These are phyloP conservation scores for Collybia sp. DNA, from an alignment of 768 basidiomycete genomes.

Conservation along the genomic window DNA sequence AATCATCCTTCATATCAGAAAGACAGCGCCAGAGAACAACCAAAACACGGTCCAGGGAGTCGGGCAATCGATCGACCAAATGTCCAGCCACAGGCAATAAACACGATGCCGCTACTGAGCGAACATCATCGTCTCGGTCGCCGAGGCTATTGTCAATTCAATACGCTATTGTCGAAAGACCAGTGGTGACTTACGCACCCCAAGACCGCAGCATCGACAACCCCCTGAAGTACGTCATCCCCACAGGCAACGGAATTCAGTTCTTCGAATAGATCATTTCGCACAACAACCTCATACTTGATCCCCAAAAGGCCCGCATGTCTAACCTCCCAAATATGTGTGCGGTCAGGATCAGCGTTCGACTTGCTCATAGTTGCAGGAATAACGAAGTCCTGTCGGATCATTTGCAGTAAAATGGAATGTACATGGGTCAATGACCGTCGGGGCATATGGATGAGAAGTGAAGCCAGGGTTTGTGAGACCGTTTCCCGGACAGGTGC, in stretches of 20 bases:
- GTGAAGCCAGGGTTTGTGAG: conserved; percentile 87
- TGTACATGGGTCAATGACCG: conserved; percentile 78
- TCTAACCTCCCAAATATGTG: conserved; percentile 92
- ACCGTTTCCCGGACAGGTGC: conserved; percentile 97
- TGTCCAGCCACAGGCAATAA: conserved; percentile 82
- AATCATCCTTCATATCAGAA: conserved; percentile 90
- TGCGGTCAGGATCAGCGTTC: conserved; percentile 31
- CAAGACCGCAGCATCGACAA: conserved; percentile 87
- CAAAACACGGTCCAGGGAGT: conserved; percentile 68
- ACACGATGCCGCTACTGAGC: conserved; percentile 91
- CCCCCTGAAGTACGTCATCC: conserved; percentile 62
- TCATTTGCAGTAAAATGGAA: conserved; percentile 85
- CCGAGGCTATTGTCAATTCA: conserved; percentile 52
- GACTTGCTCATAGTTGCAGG: conserved; percentile 27
- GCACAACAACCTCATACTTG: conserved; percentile 96
- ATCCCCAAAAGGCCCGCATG: conserved; percentile 97
- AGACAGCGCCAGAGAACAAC: conserved; percentile 89
- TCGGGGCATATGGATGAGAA: conserved; percentile 86
- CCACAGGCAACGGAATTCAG: conserved; percentile 30
- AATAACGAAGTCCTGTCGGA: conserved; percentile 75
- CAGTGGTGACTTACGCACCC: conserved; percentile 46
- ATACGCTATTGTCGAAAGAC: not conserved
- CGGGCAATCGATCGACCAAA: conserved; percentile 71
- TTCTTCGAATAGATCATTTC: conserved; percentile 72
- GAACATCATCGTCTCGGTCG: conserved; percentile 94